Conservation (phyloP, 2,329 filamentous ascomycete species). For the Lachnellula suecica region DNA sequence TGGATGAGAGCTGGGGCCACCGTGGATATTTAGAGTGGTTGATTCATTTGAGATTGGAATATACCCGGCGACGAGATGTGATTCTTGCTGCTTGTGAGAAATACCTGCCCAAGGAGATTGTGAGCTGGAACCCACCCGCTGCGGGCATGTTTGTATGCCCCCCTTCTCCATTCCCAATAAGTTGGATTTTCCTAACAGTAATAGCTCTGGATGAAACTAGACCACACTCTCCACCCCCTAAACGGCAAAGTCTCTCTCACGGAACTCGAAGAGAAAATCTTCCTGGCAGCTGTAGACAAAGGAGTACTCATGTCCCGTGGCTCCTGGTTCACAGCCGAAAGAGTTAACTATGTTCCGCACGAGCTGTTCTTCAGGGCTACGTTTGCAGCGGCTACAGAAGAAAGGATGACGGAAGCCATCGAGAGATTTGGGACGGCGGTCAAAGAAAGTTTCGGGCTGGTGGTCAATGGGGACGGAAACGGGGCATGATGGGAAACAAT, state of each 20-base stretch:
- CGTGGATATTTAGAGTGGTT: slow-evolving; percentile 87
- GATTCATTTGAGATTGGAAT: slow-evolving; percentile 76
- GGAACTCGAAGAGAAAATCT: slow-evolving; percentile 83
- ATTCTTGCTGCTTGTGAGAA: slow-evolving; percentile 79
- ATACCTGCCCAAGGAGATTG: slow-evolving; percentile 70
- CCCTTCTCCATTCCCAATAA: not conserved
- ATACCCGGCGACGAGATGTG: slow-evolving; percentile 75
- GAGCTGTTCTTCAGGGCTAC: slow-evolving; percentile 81
- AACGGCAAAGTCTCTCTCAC: slow-evolving; percentile 51
- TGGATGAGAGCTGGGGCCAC: slow-evolving; percentile 95
- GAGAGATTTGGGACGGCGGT: slow-evolving; percentile 75
- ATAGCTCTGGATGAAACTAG: slow-evolving; percentile 71
- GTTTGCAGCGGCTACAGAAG: slow-evolving; percentile 75
- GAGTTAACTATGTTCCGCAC: slow-evolving; percentile 46
- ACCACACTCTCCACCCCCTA: slow-evolving; percentile 61
- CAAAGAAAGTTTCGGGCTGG: slow-evolving; percentile 52
- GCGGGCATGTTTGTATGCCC: slow-evolving; percentile 91
- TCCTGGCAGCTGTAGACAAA: slow-evolving; percentile 70
- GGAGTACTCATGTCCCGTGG: slow-evolving; percentile 81
- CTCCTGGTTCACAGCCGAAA: slow-evolving; percentile 87
- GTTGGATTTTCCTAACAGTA: slow-evolving; percentile 5
- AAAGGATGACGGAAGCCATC: slow-evolving; percentile 71
- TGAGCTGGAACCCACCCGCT: slow-evolving; percentile 75
- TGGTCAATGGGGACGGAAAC: not conserved
- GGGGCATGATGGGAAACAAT: not conserved